Conservation (phyloP, 495 filamentous ascomycete species). For the Penicillium macrosclerotiorum region DNA sequence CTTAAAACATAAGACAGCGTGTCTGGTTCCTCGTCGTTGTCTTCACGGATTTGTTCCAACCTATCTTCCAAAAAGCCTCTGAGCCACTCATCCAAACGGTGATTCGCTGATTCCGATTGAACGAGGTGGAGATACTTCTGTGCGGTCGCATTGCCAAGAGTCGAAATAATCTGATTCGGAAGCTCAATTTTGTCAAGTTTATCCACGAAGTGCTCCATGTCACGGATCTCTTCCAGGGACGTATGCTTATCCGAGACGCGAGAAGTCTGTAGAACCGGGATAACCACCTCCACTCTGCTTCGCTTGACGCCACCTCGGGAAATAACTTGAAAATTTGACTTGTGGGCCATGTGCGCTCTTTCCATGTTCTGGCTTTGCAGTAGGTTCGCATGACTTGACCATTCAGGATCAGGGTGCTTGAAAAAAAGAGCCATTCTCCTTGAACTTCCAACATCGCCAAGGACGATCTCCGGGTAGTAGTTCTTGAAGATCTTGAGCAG, state of each 20-base stretch:
- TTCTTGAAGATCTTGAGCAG: constrained; percentile 83
- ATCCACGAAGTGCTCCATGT: constrained; percentile 66
- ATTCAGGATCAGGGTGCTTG: constrained; percentile 76
- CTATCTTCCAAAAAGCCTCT: constrained; percentile 57
- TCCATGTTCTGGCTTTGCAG: constrained; percentile 60
- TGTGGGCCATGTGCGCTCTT: constrained; percentile 23
- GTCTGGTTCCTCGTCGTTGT: constrained; percentile 47
- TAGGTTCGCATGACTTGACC: constrained; percentile 64
- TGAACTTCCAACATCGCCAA: constrained; percentile 56
- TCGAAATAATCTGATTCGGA: constrained; percentile 77
- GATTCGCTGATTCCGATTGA: constrained; percentile 53
- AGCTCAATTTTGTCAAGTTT: constrained; percentile 77
- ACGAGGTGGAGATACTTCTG: constrained; percentile 71
- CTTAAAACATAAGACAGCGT: constrained; percentile 49
- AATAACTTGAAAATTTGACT: constrained; percentile 43
- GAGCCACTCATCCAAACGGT: constrained; percentile 67
- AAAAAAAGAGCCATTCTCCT: constrained; percentile 39
- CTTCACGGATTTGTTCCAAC: constrained; percentile 50
- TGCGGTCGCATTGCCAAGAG: constrained; percentile 70
- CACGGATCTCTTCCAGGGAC: constrained; percentile 76
- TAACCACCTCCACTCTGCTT: constrained; percentile 45
- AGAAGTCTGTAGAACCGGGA: constrained; percentile 74
- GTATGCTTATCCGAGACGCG: constrained; percentile 50
- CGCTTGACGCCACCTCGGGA: constrained; percentile 44
- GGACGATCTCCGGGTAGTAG: constrained; percentile 84